A percentile compares a stretch with the other conserved stretches of the same genome.
phyloP scores from a whole-genome alignment of 2,329 filamentous ascomycete species.

The Tympanopsis confertula region DNA sequence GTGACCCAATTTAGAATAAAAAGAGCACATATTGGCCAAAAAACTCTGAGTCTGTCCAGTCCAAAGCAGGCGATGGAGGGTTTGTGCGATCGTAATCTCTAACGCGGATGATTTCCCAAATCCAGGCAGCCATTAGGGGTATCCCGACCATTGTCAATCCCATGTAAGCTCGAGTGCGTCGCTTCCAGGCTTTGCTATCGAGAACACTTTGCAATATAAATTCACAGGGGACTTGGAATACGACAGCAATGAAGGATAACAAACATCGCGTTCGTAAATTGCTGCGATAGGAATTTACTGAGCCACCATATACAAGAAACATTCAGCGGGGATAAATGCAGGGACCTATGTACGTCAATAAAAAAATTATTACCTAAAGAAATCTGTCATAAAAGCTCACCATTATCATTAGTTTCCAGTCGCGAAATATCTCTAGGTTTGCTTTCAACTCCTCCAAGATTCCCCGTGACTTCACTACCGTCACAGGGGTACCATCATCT shows the following conservation, averaged over 20 bases:
- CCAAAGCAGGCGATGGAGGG: constrained; percentile 7
- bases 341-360: constrained; percentile 4
- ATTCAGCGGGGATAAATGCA: constrained; percentile 13
- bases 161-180: constrained; percentile 7
- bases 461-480: constrained; percentile 11
- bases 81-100: constrained; percentile 10
- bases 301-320: constrained; percentile 19
- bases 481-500: constrained; percentile 14
- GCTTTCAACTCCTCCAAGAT: constrained; percentile 14
- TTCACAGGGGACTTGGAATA: constrained; percentile 16
- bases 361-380: too few relatives aligned
- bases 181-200: constrained; percentile 5
- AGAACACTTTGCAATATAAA: constrained; percentile 10
- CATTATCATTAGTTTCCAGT: constrained; percentile 14
- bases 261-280: constrained; percentile 14
- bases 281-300: constrained; percentile 17
- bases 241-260: constrained; percentile 15
- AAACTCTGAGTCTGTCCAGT: constrained; percentile 12
- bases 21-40: constrained; percentile 11
- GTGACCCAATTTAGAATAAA: constrained; percentile 10
- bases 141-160: constrained; percentile 11
- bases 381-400: too few relatives aligned
- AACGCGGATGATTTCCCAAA: constrained; percentile 15
- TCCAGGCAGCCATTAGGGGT: constrained; percentile 13
- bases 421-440: constrained; percentile 13